These are phyloP conservation scores for Rhynchospora breviuscula DNA, from an alignment of 176 grass and related monocot genomes.

Conservation along the genomic window DNA sequence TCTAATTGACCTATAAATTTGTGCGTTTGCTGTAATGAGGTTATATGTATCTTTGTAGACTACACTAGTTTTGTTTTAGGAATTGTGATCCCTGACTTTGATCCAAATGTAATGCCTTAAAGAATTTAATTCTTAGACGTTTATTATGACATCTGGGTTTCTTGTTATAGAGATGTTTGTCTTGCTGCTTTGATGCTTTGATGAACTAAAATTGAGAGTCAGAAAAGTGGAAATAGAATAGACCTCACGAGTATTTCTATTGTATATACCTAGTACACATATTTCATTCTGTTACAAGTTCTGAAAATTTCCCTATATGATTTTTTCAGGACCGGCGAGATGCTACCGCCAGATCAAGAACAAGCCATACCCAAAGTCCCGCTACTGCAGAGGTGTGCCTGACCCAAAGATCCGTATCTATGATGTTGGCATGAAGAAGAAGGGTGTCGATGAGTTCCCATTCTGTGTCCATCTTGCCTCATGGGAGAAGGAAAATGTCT, in stretches of 20 bases:
- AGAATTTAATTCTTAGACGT: neutral
- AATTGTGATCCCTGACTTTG: neutral
- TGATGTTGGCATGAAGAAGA: slow-evolving; percentile 80
- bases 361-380: slow-evolving; percentile 76
- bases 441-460: slow-evolving; percentile 57
- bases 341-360: slow-evolving; percentile 87
- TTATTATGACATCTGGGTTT: neutral
- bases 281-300: neutral
- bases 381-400: slow-evolving; percentile 76
- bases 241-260: neutral
- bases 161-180: neutral
- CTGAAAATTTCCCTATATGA: neutral
- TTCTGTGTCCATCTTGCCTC: slow-evolving; percentile 60
- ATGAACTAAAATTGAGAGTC: neutral
- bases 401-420: slow-evolving; percentile 84
- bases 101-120: neutral
- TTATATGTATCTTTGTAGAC: too few relatives aligned
- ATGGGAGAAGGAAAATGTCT: slow-evolving; percentile 85
- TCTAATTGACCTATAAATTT: too few relatives aligned
- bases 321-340: slow-evolving; percentile 44
- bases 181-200: too few relatives aligned
- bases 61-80: too few relatives aligned
- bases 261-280: neutral
- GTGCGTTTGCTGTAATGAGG: too few relatives aligned
- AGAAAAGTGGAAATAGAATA: neutral